Conservation (phyloP, 2,329 filamentous ascomycete species). For the Albophoma yamanashiensis region DNA sequence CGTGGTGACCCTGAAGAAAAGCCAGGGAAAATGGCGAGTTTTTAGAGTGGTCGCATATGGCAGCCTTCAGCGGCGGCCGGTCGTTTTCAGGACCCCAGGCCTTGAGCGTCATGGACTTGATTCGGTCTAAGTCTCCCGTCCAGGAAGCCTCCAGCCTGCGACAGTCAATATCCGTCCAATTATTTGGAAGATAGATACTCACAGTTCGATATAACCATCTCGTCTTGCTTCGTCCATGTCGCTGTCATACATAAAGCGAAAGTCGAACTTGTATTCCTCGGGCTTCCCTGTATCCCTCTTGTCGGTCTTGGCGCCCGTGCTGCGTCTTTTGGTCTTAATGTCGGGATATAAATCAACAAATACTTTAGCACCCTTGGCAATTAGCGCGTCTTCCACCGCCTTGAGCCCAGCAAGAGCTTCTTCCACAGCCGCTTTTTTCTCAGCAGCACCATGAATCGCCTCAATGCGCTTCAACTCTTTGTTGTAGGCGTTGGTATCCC, state of each 20-base stretch:
- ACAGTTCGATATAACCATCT: slow-evolving; percentile 53
- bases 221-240: slow-evolving; percentile 45
- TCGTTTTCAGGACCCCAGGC: slow-evolving; percentile 43
- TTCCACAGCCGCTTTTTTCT: slow-evolving; percentile 47
- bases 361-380: slow-evolving; percentile 52
- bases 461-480: slow-evolving; percentile 9
- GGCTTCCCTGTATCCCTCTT: slow-evolving; percentile 7
- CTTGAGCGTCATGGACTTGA: slow-evolving; percentile 53
- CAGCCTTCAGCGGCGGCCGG: slow-evolving; percentile 52
- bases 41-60: slow-evolving; percentile 38
- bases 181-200: slow-evolving; percentile 18
- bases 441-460: slow-evolving; percentile 15
- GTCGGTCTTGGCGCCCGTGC: not conserved
- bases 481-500: slow-evolving; percentile 17
- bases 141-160: slow-evolving; percentile 61
- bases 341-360: slow-evolving; percentile 56
- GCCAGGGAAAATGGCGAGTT: slow-evolving; percentile 59
- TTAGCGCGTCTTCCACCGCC: slow-evolving; percentile 40
- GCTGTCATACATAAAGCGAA: slow-evolving; percentile 40
- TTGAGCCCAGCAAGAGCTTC: slow-evolving; percentile 40
- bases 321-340: slow-evolving; percentile 16
- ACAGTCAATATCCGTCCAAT: not conserved
- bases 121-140: slow-evolving; percentile 53
- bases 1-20: slow-evolving; percentile 52
- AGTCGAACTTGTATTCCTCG: slow-evolving; percentile 34